Base-by-base conservation (phyloP, 176 grass and related monocot species). In the Aegilops longissima region DNA sequence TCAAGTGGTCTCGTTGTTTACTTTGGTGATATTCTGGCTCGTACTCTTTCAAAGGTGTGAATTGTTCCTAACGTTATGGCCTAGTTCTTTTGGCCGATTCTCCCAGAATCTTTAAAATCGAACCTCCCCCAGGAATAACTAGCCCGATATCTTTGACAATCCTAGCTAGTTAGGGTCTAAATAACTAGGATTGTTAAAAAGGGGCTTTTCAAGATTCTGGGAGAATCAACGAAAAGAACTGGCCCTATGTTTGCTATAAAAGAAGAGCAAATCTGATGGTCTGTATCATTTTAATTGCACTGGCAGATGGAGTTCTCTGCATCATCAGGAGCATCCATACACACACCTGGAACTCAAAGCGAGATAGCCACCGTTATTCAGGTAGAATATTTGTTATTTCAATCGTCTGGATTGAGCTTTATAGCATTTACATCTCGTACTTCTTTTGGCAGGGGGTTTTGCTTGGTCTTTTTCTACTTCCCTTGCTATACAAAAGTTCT, bases 321-420 rank as follows among this genome's bases (percentile, higher is more conserved):
- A 54, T 85, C 89, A 82, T 88, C 85, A 66, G 74, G 83, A 78
- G 68, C 47, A 81, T 66, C 82, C 71, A 87, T 91, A 83, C 84
- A 73, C 85, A 54, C 66, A 8, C 82, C 93, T 83, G 85, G 90
- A 90, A 87, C 68, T 80, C 87, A 63, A 85, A 87, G 86, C 11
- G 92, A 96, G 86, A 91, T 99, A 78, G 68, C 86, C 24, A 88
- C 83, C 61, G 65, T 96, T 91, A 89, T 96, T 94, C 97, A 99
- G 97, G 97, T 99, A 92, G 38, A 40, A 0, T 42, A 61, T 52
- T 47, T 76, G 14, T 52, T 64, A 67, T 90, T 82, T 73, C 9
- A 10, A 24, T 80, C 20, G 66, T 71, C 20, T 86, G 38, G 12
- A 4, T 59, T 88, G 76, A 75, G 8, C 47, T 83, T 61, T 70